Base-by-base conservation (phyloP, 352 stramenopile species). In the Aphanomyces invadans region DNA sequence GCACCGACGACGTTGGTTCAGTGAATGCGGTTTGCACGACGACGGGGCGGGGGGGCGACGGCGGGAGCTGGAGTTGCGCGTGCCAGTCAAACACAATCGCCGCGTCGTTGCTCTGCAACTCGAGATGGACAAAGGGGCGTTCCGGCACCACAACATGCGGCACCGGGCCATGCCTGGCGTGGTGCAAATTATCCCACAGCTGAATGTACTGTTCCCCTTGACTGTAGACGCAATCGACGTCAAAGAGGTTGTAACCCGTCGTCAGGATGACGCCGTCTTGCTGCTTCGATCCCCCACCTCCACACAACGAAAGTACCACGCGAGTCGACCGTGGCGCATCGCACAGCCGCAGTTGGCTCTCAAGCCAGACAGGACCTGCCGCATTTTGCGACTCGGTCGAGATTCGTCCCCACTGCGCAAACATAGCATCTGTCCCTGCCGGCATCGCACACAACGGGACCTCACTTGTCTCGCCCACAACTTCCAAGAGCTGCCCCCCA, bases 81-180 rank as follows among this genome's bases (percentile, higher is more conserved):
- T 31, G 79, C 83, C 83, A 92, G 66, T 90, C 77, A 49, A 89
- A 94, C 70, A 88, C 87, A 71, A 94, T 82, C 0, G 71, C 68
- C 0, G 69, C 54, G 26, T 83, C 66, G 60, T 86, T 89, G 38
- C 75, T 81, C 32, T 70, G 74, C 25, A 94, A 83, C 46, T 90
- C 81, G 4, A 88, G 12, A 26, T 92, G 80, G 28, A 91, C 77
- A 49, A 94, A 52, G n/a, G 28, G 28, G 23, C 54, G 42, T 42
- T 48, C 49, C 0, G 60, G 28, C 9, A 39, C 38, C 10, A 67
- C 60, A 44, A 39, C 49, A 44, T 39, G 32, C 15, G 60, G 60
- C 21, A 67, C 28, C 10, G 60, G 60, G 19, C 60, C 60, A 3
- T 39, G 25, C 4, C 15, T 33, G 15, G 48, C 10, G 33, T 60